Evolutionary conservation across 345 rosid species (phyloP), one percentile per base, ranked within the genome.

Genomic region (Salix dunnii): DNA sequence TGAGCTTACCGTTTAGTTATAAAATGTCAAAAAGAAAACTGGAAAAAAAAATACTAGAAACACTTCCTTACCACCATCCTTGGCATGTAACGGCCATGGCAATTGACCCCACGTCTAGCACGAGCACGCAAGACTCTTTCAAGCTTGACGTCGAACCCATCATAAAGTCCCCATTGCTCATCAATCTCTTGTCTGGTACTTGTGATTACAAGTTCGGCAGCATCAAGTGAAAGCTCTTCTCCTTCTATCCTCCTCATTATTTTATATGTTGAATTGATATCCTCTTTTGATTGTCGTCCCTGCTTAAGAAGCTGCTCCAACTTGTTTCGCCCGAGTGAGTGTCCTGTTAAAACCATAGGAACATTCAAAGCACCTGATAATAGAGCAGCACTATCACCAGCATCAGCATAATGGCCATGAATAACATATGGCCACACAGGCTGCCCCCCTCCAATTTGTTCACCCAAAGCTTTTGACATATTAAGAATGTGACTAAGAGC

Each of bases 101-200:
- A 96, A 82, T 91, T 86, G 79, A 96, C 98, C 70, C 94, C 87
- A 23, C 96, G 98, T 74, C 98, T 91, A 79, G 92, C 85, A 48
- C 98, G 97, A 75, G 98, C 98, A 53, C 98, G 96, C 75, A 93
- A 80, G 63, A 91, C 96, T 82, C 87, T 96, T 83, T 93, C 98
- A 17, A 96, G 96, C 86, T 96, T 96, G 72, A 96, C 98, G 85
- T 96, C 99, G 49, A 96, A 96, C 42, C 98, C 99, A 81, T 93
- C 97, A 80, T 96, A 96, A 71, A 96, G 96, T 43, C 99, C 99
- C 99, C 99, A 96, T 66, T 96, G 99, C 76, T 96, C 97, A 68
- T 96, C 98, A 76, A 93, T 91, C 86, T 96, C 99, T 76, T 96
- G 99, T 76, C 86, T 86, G 7, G 99, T 96, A 70, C 99, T 96